phyloP scores from a whole-genome alignment of 495 filamentous ascomycete genomes.

The Penicillium simplicissimum region DNA sequence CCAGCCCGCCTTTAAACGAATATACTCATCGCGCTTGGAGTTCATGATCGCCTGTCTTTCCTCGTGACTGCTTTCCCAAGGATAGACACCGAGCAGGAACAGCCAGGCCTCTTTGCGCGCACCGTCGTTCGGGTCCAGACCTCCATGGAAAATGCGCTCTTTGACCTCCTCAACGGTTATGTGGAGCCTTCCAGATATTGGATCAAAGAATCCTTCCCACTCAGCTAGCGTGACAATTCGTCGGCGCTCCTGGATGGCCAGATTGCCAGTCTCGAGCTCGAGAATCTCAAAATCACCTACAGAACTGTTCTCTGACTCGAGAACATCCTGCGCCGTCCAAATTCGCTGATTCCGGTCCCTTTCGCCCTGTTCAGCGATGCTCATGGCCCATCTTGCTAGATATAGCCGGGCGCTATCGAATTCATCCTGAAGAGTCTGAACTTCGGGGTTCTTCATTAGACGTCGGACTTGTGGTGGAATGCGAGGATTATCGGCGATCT shows the following conservation, averaged over 20 bases:
- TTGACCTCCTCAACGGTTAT: constrained; percentile 90
- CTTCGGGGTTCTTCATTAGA: constrained; percentile 87
- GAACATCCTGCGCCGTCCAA: constrained; percentile 88
- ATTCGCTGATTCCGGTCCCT: constrained; percentile 78
- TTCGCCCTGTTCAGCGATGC: constrained; percentile 94
- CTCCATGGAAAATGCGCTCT: constrained; percentile 93
- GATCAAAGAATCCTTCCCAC: constrained; percentile 86
- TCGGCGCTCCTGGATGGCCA: constrained; percentile 70
- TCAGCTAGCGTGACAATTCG: constrained; percentile 78
- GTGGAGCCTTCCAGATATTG: constrained; percentile 66
- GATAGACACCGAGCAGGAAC: constrained; percentile 86
- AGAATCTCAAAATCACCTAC: constrained; percentile 96
- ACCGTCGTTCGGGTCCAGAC: constrained; percentile 83
- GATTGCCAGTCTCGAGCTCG: constrained; percentile 70
- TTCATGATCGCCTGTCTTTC: constrained; percentile 80
- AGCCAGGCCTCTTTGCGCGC: constrained; percentile 96
- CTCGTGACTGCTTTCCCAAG: constrained; percentile 82
- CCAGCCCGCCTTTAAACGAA: constrained; percentile 91
- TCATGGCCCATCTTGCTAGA: constrained; percentile 96
- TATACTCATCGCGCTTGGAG: constrained; percentile 88
- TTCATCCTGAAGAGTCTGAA: constrained; percentile 92
- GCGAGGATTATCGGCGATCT: constrained; percentile 84
- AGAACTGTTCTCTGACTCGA: constrained; percentile 90
- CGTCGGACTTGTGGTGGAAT: constrained; percentile 84
- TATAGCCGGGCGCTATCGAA: constrained; percentile 96